phyloP scores from a whole-genome alignment of 1,139 yeast genomes.

The Candida tetrigidarum region DNA sequence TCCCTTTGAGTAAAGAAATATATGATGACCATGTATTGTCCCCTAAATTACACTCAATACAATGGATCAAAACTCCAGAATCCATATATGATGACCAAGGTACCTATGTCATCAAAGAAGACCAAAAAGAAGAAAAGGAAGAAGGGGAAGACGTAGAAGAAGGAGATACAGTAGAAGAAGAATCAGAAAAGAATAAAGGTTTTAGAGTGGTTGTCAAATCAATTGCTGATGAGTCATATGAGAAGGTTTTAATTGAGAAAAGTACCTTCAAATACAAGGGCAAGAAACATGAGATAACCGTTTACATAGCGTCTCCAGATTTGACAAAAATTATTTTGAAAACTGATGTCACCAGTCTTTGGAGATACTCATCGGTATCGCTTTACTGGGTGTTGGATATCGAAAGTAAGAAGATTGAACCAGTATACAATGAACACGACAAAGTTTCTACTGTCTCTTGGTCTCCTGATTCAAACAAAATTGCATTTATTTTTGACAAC shows the following conservation, averaged over 20 bases:
- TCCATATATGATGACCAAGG: slow-evolving; percentile 52
- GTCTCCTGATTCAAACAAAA: slow-evolving; percentile 70
- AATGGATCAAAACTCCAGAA: slow-evolving; percentile 65
- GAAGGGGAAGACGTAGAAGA: slow-evolving; percentile 28
- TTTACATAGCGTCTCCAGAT: slow-evolving; percentile 66
- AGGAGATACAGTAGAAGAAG: too few relatives aligned
- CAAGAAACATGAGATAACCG: slow-evolving; percentile 49
- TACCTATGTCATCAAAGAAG: slow-evolving; percentile 51
- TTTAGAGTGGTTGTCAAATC: slow-evolving; percentile 47
- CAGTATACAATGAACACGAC: slow-evolving; percentile 25
- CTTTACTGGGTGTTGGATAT: slow-evolving; percentile 60
- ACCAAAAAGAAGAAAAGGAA: slow-evolving; percentile 27
- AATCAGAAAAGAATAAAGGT: slow-evolving; percentile 28
- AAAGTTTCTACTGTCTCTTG: slow-evolving; percentile 63
- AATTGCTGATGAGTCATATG: slow-evolving; percentile 51
- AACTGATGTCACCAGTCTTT: slow-evolving; percentile 58
- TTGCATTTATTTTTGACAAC: slow-evolving; percentile 70
- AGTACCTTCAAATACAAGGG: slow-evolving; percentile 45
- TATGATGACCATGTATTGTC: slow-evolving; percentile 45
- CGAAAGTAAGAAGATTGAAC: slow-evolving; percentile 26
- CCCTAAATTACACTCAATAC: slow-evolving; percentile 56
- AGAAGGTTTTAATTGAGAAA: slow-evolving; percentile 52
- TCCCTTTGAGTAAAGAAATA: slow-evolving; percentile 16
- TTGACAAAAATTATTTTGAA: slow-evolving; percentile 56
- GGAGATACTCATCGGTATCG: slow-evolving; percentile 78